Percentiles rank a stretch among this genome's conserved stretches.
Evolutionary conservation across 2,329 filamentous ascomycete genomes (phyloP).

Genomic region (Colletotrichum sp.): DNA sequence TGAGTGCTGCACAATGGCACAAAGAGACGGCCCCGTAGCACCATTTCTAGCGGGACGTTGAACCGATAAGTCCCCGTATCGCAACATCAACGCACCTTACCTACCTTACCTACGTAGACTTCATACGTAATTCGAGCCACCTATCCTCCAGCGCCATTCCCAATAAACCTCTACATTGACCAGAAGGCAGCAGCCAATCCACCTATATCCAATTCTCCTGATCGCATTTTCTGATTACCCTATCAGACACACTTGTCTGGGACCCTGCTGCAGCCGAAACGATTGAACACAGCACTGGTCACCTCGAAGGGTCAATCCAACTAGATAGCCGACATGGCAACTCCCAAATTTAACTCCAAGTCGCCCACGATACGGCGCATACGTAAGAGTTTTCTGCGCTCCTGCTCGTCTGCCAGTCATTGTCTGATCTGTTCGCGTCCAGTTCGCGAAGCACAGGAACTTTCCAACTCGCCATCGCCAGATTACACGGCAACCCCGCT

Average conservation of each 20-base stretch:
- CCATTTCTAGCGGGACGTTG: background rate
- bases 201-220: background rate
- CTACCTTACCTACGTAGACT: background rate
- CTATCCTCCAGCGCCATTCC: background rate
- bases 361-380: conserved; percentile 87
- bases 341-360: conserved; percentile 69
- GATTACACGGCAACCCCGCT: conserved; percentile 87
- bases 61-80: background rate
- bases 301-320: background rate
- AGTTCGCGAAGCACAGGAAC: conserved; percentile 92
- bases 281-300: background rate
- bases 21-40: background rate
- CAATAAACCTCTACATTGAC: background rate
- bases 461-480: conserved; percentile 78
- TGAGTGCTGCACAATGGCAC: background rate
- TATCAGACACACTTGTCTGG: background rate
- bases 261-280: background rate
- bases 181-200: background rate
- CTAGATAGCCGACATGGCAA: conserved; percentile 40
- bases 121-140: background rate
- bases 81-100: background rate
- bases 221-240: background rate
- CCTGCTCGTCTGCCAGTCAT: conserved; percentile 11
- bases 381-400: conserved; percentile 51
- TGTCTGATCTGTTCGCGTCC: background rate